These are phyloP conservation scores for Parachaetomium inaequale DNA, from an alignment of 495 filamentous ascomycete genomes.

Conservation along the genomic window DNA sequence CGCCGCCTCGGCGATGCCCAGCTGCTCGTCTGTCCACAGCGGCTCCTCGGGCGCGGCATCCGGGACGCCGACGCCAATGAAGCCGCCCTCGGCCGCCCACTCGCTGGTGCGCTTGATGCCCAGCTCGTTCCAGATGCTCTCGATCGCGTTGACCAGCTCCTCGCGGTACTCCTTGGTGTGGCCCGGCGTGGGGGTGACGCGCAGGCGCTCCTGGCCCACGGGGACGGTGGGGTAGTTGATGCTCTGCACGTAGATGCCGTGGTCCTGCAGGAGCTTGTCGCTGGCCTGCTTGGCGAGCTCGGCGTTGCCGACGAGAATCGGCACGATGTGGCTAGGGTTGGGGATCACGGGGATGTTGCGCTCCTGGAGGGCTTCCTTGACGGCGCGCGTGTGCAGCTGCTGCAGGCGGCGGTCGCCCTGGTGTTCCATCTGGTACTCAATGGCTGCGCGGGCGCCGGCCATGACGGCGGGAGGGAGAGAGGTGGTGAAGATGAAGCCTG, in stretches of 20 bases:
- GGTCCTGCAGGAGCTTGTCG: constrained; percentile 80
- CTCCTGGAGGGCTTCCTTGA: constrained; percentile 72
- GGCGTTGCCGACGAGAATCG: constrained; percentile 88
- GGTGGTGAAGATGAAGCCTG: constrained; percentile 98
- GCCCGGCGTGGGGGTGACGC: constrained; percentile 93
- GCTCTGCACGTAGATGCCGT: constrained; percentile 93
- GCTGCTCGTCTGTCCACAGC: constrained; percentile 85
- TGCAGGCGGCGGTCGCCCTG: constrained; percentile 82
- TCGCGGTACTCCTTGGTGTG: constrained; percentile 78
- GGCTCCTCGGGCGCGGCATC: constrained; percentile 51
- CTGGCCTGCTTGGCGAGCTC: constrained; percentile 88
- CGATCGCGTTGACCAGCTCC: constrained; percentile 78
- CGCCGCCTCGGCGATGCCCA: constrained; percentile 58
- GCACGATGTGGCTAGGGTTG: constrained; percentile 94
- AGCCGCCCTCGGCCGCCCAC: constrained; percentile 88
- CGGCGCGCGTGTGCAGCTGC: constrained; percentile 90
- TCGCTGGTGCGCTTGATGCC: constrained; percentile 87
- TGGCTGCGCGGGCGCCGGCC: constrained; percentile 88
- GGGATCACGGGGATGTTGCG: constrained; percentile 95
- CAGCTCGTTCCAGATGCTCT: constrained; percentile 81
- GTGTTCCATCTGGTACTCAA: constrained; percentile 82
- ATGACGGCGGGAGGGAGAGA: constrained; percentile 93
- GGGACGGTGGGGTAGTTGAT: constrained; percentile 99
- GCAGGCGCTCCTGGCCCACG: constrained; percentile 88
- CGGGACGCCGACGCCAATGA: constrained; percentile 83